Evolutionary conservation across 1,139 yeast genomes (phyloP), one percentile per base, ranked within the genome.

Genomic region (Blastobotrys raffinosifermentans): DNA sequence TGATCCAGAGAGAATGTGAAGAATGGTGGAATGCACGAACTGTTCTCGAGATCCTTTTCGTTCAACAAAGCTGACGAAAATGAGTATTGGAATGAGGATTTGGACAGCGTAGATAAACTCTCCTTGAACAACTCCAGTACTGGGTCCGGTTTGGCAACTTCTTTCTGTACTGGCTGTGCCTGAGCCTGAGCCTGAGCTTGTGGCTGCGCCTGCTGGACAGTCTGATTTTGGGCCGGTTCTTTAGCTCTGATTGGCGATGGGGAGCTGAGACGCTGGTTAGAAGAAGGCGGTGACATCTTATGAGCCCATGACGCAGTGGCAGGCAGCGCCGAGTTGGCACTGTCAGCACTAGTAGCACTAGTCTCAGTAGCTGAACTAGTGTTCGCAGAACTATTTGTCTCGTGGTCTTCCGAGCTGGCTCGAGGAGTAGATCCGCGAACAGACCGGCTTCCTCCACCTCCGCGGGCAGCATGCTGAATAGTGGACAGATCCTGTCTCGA

Each of bases 401-500:
- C 51, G 36, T 15, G 49, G 27, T 15, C 51, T 39, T 25, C 43
- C 29, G 9, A 51, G 48, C 43, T 48, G 25, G 36, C 46, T 27
- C 32, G 46, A 29, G 8, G 8, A 9, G 8, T 19, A 9, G 8
- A 6, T 6, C 21, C 19, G 37, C 32, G 11, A 29, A 21, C 9
- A 46, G 26, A 42, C n/a, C n/a, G n/a, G 43, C 20, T 10, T 32
- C 39, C 35, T 29, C 33, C 20, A 10, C 48, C 51, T 32, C 48
- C 49, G 17, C 54, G 35, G 11, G 53, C 52, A 15, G 50, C 55
- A 45, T 63, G 69, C 54, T 83, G 87, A 57, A 84, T 83, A 11
- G 94, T 83, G 10, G 89, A 80, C 57, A 87, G 71, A 57, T 89
- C 96, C 58, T 89, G 93, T 62, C 96, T 79, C 22, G 96, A 85